phyloP scores from a whole-genome alignment of 2,329 filamentous ascomycete genomes.

The Phialocephala subalpina region DNA sequence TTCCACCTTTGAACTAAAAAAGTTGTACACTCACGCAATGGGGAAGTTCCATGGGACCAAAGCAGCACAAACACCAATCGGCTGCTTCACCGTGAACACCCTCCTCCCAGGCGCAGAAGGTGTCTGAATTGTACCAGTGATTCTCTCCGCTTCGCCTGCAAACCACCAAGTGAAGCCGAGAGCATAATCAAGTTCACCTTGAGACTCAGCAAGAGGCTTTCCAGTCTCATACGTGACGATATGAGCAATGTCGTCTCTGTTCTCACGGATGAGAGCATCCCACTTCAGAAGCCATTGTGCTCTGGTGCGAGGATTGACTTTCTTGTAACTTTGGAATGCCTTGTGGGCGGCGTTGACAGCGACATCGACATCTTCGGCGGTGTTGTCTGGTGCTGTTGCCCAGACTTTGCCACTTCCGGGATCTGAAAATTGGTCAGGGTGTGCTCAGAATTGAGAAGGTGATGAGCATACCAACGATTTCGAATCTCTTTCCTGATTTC shows the following conservation, averaged over 20 bases:
- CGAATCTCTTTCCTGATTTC: constrained; percentile 64
- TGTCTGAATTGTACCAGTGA: constrained; percentile 67
- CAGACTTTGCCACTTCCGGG: constrained; percentile 52
- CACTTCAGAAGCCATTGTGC: constrained; percentile 71
- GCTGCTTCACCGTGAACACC: constrained; percentile 78
- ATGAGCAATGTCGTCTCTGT: constrained; percentile 67
- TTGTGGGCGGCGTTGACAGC: constrained; percentile 65
- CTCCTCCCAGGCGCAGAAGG: constrained; percentile 69
- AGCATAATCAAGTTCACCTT: constrained; percentile 61
- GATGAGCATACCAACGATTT: constrained; percentile 55
- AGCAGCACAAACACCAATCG: constrained; percentile 72
- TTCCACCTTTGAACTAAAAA: background rate
- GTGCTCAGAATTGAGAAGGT: background rate
- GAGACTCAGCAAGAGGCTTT: constrained; percentile 58
- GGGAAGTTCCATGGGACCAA: constrained; percentile 80
- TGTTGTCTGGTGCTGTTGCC: constrained; percentile 52
- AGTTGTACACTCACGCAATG: constrained; percentile 54
- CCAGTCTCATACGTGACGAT: constrained; percentile 68
- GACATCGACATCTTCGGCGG: constrained; percentile 64
- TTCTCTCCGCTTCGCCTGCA: constrained; percentile 66
- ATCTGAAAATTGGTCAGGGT: constrained; percentile 47
- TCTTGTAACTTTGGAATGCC: constrained; percentile 68
- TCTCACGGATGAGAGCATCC: constrained; percentile 69
- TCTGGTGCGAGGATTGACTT: constrained; percentile 65
- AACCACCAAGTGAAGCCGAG: constrained; percentile 63